phyloP scores from a whole-genome alignment of 2,329 filamentous ascomycete genomes.

The Diplodia corticola region DNA sequence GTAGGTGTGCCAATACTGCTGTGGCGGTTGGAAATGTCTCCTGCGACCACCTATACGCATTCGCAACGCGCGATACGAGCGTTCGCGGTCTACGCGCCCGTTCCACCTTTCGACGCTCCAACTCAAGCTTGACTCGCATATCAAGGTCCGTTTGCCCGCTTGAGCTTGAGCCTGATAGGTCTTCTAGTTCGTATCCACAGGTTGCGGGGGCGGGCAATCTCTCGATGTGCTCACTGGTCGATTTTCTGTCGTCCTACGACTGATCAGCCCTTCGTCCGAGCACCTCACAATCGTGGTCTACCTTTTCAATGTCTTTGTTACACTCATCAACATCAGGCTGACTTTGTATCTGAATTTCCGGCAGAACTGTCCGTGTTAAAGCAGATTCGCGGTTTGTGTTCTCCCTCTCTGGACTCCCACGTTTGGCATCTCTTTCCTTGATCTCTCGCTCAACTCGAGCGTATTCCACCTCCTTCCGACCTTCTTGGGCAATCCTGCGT shows the following conservation, averaged over 20 bases:
- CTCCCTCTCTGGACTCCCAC: background rate
- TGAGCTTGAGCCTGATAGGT: no score
- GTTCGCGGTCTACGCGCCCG: background rate
- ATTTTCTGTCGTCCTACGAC: no score
- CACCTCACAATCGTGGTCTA: no score
- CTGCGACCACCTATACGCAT: background rate
- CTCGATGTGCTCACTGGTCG: no score
- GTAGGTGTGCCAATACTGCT: background rate
- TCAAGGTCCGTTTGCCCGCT: background rate
- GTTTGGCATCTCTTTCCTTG: background rate
- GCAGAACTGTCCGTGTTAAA: no score
- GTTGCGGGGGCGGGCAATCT: no score
- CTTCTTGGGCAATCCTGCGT: background rate
- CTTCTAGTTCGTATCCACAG: no score
- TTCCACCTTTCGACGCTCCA: background rate
- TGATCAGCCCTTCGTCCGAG: no score
- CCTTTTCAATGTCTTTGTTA: no score
- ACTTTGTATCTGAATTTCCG: no score
- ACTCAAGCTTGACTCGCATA: background rate
- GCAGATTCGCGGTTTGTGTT: no score
- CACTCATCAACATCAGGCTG: no score
- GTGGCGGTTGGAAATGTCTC: background rate
- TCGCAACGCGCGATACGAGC: rapidly evolving
- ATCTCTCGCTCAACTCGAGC: background rate
- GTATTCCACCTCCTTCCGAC: background rate